phyloP scores from a whole-genome alignment of 2,329 filamentous ascomycete species.

The Uncinocarpus reesii region DNA sequence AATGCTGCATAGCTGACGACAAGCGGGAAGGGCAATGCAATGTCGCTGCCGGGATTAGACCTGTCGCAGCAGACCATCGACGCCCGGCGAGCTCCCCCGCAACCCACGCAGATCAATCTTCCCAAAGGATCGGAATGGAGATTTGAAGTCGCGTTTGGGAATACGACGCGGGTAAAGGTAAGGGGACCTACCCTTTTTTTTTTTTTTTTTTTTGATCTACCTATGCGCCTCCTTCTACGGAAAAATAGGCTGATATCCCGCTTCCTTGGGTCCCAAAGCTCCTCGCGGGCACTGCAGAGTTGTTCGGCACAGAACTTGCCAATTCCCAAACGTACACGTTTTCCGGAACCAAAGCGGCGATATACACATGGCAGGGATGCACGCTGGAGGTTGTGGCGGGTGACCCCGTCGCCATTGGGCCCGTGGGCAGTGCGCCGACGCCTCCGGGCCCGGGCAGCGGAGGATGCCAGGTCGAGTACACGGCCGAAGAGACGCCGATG shows the following conservation, averaged over 20 bases:
- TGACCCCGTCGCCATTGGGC: slow-evolving; percentile 35
- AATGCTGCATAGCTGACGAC: neutral
- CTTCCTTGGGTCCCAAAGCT: slow-evolving; percentile 41
- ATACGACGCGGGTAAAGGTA: slow-evolving; percentile 46
- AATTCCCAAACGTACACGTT: slow-evolving; percentile 71
- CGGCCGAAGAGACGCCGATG: slow-evolving; percentile 70
- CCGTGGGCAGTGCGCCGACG: slow-evolving; percentile 12
- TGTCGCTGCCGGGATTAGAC: slow-evolving; percentile 67
- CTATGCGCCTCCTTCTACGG: neutral
- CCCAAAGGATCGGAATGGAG: slow-evolving; percentile 64
- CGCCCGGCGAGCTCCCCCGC: slow-evolving; percentile 28
- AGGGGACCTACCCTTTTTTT: slow-evolving; percentile 7
- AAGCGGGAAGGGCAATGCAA: slow-evolving; percentile 28
- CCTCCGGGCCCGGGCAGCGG: slow-evolving; percentile 39
- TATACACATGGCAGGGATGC: slow-evolving; percentile 89
- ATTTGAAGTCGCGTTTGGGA: slow-evolving; percentile 56
- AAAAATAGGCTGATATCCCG: too few relatives aligned
- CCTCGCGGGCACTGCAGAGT: slow-evolving; percentile 71
- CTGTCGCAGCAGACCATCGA: slow-evolving; percentile 53
- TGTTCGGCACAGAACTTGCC: slow-evolving; percentile 90
- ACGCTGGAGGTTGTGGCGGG: slow-evolving; percentile 63
- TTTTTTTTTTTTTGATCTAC: neutral
- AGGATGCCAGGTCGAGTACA: slow-evolving; percentile 57
- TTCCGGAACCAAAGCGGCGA: slow-evolving; percentile 69
- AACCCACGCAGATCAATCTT: slow-evolving; percentile 44